Conservation (phyloP, 1,284 basidiomycete species). For the Papiliotrema laurentii region DNA sequence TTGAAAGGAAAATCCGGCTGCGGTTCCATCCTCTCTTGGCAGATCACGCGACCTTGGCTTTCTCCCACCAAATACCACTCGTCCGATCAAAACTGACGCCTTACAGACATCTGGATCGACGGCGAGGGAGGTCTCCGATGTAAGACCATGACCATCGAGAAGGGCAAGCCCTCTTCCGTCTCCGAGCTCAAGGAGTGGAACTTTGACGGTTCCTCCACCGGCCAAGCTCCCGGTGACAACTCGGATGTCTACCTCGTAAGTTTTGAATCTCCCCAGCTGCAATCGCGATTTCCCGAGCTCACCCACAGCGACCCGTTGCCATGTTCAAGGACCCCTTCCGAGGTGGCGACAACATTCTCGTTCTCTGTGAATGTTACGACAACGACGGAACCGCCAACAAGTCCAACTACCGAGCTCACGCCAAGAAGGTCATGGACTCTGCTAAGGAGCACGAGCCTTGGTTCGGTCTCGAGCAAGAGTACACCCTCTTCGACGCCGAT, state of each 20-base stretch:
- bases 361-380: conserved; percentile 97
- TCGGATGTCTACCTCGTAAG: conserved; percentile 88
- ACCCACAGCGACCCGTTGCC: conserved; percentile 69
- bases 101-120: conserved; percentile 88
- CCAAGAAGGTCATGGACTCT: conserved; percentile 88
- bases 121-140: conserved; percentile 86
- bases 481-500: conserved; percentile 94
- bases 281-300: neutral
- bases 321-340: conserved; percentile 99
- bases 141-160: conserved; percentile 68
- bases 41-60: neutral
- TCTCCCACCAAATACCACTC: neutral
- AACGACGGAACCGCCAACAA: conserved; percentile 97
- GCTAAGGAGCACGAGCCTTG: conserved; percentile 77
- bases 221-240: conserved; percentile 89
- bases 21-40: too few species aligned
- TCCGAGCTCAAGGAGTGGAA: conserved; percentile 79
- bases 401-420: conserved; percentile 89
- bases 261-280: conserved; percentile 1
- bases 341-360: conserved; percentile 94
- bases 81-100: conserved; percentile 10
- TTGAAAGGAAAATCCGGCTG: too few species aligned
- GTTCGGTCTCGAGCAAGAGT: conserved; percentile 99
- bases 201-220: conserved; percentile 97
- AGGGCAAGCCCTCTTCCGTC: conserved; percentile 35